These are phyloP conservation scores for Podaxis sp. DNA, from an alignment of 768 basidiomycete genomes.

Conservation along the genomic window DNA sequence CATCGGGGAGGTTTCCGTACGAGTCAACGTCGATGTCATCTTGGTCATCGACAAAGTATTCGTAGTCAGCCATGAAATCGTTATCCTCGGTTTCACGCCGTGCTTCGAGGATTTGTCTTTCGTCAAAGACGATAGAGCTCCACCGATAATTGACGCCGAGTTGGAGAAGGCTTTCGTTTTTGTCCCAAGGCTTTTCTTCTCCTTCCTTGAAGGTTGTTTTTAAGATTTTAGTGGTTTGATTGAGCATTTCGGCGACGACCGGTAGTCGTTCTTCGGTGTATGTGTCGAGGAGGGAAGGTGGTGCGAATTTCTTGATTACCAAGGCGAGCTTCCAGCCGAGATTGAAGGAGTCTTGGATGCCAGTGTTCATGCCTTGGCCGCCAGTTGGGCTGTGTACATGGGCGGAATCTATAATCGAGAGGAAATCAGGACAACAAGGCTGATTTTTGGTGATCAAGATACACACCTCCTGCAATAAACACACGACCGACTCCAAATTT, in stretches of 20 bases:
- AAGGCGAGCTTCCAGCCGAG: slow-evolving; percentile 37
- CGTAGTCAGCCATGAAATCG: slow-evolving; percentile 15
- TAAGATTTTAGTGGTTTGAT: slow-evolving; percentile 23
- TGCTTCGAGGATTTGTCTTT: slow-evolving; percentile 22
- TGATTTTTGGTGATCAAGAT: not conserved
- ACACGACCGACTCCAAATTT: slow-evolving; percentile 37
- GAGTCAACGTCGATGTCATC: slow-evolving; percentile 16
- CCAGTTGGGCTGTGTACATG: slow-evolving; percentile 39
- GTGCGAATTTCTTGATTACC: slow-evolving; percentile 27
- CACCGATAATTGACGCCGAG: slow-evolving; percentile 55
- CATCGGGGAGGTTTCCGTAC: slow-evolving; percentile 23
- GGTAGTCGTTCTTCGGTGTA: slow-evolving; percentile 35
- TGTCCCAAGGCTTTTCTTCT: slow-evolving; percentile 20
- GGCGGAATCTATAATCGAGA: slow-evolving; percentile 33
- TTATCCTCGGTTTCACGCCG: slow-evolving; percentile 14
- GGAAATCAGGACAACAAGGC: too few relatives aligned
- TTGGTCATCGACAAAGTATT: not conserved
- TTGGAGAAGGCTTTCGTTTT: slow-evolving; percentile 29
- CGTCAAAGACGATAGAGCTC: slow-evolving; percentile 47
- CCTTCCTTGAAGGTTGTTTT: not conserved
- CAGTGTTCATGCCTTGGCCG: slow-evolving; percentile 30
- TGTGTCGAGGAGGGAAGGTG: slow-evolving; percentile 25
- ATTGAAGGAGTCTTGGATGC: slow-evolving; percentile 34
- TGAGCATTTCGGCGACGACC: slow-evolving; percentile 35
- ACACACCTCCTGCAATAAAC: slow-evolving; percentile 42